These are phyloP conservation scores for Tetrastigma voinierianum DNA, from an alignment of 164 flowering plant species.

Conservation along the genomic window DNA sequence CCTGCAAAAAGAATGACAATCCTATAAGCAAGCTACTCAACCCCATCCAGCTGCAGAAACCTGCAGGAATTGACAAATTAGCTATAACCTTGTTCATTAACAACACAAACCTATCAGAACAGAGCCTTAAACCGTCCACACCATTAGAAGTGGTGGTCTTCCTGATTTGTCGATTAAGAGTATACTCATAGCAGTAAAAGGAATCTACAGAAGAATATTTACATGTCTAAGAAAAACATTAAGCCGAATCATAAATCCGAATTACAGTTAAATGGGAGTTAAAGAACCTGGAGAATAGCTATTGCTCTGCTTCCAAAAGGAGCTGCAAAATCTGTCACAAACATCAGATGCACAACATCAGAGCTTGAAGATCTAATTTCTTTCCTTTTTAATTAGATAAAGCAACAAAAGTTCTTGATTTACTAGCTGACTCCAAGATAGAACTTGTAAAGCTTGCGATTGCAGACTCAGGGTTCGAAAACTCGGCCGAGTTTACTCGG, in stretches of 20 bases:
- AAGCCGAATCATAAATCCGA: neutral
- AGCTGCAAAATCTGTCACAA: neutral
- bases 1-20: neutral
- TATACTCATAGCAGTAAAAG: neutral
- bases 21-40: neutral
- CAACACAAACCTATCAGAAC: too few relatives aligned
- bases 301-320: neutral
- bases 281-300: neutral
- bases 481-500: too few relatives aligned
- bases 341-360: neutral
- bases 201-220: neutral
- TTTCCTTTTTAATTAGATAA: neutral
- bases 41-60: conserved; percentile 5
- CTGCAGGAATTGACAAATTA: neutral
- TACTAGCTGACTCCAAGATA: conserved; percentile 2
- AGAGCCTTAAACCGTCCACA: neutral
- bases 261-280: neutral
- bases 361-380: neutral
- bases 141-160: conserved; percentile 6
- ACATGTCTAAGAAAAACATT: neutral
- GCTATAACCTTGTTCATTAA: too few relatives aligned
- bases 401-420: neutral
- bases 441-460: neutral
- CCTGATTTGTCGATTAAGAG: neutral
- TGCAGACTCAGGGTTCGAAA: too few relatives aligned